These are phyloP conservation scores for Jimgerdemannia flammicorona DNA, from an alignment of 192 early-diverging fungal species.

Conservation along the genomic window DNA sequence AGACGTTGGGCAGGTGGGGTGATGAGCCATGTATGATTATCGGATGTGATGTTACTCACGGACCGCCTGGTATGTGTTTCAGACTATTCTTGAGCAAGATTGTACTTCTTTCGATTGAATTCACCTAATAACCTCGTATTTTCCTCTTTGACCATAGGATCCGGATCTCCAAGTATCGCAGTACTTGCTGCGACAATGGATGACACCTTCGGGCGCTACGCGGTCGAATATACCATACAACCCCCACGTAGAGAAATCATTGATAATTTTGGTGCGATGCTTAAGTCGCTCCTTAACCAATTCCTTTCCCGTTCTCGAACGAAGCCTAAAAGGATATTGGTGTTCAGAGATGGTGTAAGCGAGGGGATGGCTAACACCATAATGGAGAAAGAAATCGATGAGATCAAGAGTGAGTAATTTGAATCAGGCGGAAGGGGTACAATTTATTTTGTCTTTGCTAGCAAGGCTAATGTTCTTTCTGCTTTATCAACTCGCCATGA, in stretches of 20 bases:
- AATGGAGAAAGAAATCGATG: conserved; percentile 59
- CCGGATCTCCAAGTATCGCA: conserved; percentile 10
- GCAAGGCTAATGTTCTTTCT: not conserved
- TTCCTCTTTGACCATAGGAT: not conserved
- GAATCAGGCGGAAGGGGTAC: not conserved
- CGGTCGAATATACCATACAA: conserved; percentile 40
- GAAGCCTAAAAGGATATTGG: conserved; percentile 59
- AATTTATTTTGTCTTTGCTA: not conserved
- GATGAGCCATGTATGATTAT: conserved; percentile 76
- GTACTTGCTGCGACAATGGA: conserved; percentile 18
- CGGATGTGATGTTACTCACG: conserved; percentile 90
- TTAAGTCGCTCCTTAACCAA: conserved; percentile 46
- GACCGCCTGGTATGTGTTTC: conserved; percentile 50
- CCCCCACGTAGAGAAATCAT: conserved; percentile 58
- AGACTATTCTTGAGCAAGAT: not conserved
- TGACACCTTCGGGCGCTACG: conserved; percentile 25
- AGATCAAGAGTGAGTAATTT: conserved; percentile 45
- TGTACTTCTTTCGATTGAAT: too few species aligned
- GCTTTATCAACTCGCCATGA: not conserved
- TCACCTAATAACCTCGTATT: not conserved
- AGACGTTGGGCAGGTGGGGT: conserved; percentile 66
- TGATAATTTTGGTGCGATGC: conserved; percentile 38
- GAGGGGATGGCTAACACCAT: conserved; percentile 76
- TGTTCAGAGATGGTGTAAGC: conserved; percentile 82
- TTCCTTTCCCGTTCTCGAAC: conserved; percentile 45